Base-by-base conservation (phyloP, 331 rosid species). In the Rosa hybrid region DNA sequence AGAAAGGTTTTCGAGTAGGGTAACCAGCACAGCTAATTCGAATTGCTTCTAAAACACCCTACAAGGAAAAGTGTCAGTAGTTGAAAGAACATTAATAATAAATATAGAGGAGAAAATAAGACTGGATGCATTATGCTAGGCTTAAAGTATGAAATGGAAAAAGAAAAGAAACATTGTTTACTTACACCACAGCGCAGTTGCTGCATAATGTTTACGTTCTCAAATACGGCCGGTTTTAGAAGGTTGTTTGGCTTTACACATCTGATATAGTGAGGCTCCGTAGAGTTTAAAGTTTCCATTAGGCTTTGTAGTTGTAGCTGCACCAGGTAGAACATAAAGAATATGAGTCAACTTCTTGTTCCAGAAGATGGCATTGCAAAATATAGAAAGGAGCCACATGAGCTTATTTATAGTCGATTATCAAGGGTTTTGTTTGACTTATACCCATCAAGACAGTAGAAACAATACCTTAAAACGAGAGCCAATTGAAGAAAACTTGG, bases 151-250 rank as follows among this genome's bases (percentile, higher is more conserved):
- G 81, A 82, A 80, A 78, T 69, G 71, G 78, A 80, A 12, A 77
- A 14, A 54, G 50, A 84, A 77, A 75, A 81, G 78, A 23, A 81
- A 71, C 62, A 83, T 69, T 38, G 34, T 73, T 74, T 80, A 87
- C 99, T 91, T 87, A 96, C 99, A 86, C 99, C 99, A 89, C 99
- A 96, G 50, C 98, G 98, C 83, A 96, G 92, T 89, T 96, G 99
- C 76, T 96, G 99, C 98, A 96, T 91, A 78, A 96, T 87, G 83
- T 93, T 96, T 82, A 83, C 83, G 75, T 96, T 96, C 90, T 96
- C 99, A 86, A 96, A 96, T 72, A 96, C 49, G 75, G 99, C 96
- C 49, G 99, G 99, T 86, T 96, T 96, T 77, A 96, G 92, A 72
- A 91, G 92, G 87, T 96, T 91, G 84, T 96, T 96, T 86, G 99